Evolutionary conservation across 352 stramenopile genomes (phyloP).

Genomic region (Phytophthora constricta): DNA sequence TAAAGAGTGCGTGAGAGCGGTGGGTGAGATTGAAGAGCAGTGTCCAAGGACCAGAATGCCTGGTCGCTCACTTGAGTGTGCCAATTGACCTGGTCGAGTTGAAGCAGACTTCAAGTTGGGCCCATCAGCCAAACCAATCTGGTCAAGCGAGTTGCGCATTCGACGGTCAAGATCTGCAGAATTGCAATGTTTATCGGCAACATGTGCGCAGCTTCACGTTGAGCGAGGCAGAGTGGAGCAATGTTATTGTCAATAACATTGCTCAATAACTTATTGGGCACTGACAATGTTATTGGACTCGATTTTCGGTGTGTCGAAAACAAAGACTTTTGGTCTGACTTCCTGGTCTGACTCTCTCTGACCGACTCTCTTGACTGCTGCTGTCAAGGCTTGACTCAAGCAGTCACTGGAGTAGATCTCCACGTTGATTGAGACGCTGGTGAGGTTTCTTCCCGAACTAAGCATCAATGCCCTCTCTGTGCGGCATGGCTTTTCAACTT

Average conservation of each 20-base stretch:
- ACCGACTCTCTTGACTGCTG: no score
- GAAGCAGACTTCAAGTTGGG: background rate
- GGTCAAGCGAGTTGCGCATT: background rate
- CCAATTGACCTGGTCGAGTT: background rate
- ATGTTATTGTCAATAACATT: no score
- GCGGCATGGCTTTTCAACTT: background rate
- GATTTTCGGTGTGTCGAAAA: background rate
- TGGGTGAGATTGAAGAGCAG: background rate
- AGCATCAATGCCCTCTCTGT: no score
- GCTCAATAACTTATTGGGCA: background rate
- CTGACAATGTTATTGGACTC: background rate
- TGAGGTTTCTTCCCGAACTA: no score
- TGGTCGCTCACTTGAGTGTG: no score
- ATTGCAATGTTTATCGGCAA: no score
- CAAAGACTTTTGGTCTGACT: background rate
- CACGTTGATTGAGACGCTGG: no score
- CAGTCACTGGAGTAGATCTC: no score
- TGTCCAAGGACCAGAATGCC: background rate
- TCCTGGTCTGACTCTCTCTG: no score
- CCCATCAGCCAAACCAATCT: background rate
- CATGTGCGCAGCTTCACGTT: background rate
- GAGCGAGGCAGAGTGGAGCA: no score
- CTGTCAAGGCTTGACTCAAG: no score
- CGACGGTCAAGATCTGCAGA: no score
- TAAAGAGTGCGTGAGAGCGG: background rate